Conservation (phyloP, 345 rosid genomes). For the Populus davidiana region DNA sequence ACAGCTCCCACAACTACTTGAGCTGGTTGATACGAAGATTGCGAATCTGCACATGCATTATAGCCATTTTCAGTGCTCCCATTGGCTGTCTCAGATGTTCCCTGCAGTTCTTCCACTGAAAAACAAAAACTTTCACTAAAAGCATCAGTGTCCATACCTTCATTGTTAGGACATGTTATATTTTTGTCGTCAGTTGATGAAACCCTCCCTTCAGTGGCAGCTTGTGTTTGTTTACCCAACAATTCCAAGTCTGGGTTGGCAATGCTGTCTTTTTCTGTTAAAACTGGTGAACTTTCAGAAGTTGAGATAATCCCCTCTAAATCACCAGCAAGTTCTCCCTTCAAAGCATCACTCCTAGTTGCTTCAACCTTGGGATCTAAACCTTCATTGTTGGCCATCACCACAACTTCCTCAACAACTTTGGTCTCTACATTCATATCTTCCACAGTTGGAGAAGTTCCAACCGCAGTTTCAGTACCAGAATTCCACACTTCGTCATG, state of each 20-base stretch:
- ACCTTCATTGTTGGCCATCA: not conserved
- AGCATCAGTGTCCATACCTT: constrained; percentile 58
- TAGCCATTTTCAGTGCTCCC: constrained; percentile 40
- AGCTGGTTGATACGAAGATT: constrained; percentile 25
- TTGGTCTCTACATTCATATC: constrained; percentile 9
- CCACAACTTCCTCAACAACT: constrained; percentile 6
- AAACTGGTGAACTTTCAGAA: constrained; percentile 17
- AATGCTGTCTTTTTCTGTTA: constrained; percentile 16
- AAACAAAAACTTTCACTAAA: constrained; percentile 40
- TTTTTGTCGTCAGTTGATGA: constrained; percentile 20
- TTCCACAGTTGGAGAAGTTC: constrained; percentile 14
- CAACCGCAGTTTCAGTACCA: constrained; percentile 2
- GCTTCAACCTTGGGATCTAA: constrained; percentile 16
- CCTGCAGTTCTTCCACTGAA: constrained; percentile 43
- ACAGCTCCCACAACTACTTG: constrained; percentile 30
- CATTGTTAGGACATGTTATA: constrained; percentile 26
- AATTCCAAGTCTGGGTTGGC: constrained; percentile 15
- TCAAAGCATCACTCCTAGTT: not conserved
- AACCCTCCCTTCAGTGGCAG: constrained; percentile 29
- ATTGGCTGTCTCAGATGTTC: constrained; percentile 24
- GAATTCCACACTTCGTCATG: constrained; percentile 5
- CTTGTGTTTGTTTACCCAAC: constrained; percentile 17
- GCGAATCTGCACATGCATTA: constrained; percentile 42
- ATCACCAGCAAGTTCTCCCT: not conserved
- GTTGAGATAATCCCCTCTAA: not conserved